These are phyloP conservation scores for Arabidopsis hybrid DNA, from an alignment of 441 rosid species.

Conservation along the genomic window DNA sequence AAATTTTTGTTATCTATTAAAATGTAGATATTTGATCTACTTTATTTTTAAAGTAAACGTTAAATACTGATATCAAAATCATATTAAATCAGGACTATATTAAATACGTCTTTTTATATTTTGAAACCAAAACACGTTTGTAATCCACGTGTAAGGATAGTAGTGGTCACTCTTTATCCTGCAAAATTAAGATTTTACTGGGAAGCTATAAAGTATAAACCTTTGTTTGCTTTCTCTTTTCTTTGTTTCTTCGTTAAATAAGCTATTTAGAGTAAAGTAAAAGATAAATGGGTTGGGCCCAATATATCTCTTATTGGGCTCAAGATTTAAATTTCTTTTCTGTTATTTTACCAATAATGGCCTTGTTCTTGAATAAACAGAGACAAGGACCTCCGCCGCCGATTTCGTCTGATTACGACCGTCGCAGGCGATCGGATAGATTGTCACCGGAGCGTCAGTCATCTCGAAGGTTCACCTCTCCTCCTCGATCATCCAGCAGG, in stretches of 20 bases:
- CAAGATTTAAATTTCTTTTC: background rate
- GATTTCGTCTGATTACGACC: constrained; percentile 24
- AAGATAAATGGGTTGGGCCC: constrained; percentile 6
- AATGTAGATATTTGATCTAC: background rate
- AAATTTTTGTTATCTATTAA: background rate
- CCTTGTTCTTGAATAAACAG: constrained; percentile 33
- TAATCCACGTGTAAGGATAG: background rate
- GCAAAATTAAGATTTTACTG: background rate
- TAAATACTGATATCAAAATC: background rate
- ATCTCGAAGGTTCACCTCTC: constrained; percentile 41
- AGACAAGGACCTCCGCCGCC: constrained; percentile 29
- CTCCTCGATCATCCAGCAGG: constrained; percentile 57
- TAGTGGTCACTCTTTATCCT: no score
- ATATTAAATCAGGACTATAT: background rate
- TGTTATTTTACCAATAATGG: background rate
- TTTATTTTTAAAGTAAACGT: background rate
- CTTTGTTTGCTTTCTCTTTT: background rate
- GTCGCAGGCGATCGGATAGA: constrained; percentile 21
- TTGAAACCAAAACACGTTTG: background rate
- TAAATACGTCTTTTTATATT: background rate
- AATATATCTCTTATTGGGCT: constrained; percentile 18
- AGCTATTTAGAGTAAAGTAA: background rate
- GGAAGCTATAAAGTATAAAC: no score
- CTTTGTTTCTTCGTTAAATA: background rate
- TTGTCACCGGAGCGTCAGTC: background rate